A percentile compares a stretch with the other conserved stretches of the same genome.
phyloP scores from a whole-genome alignment of 2,329 filamentous ascomycete genomes.

The Westerdykella aurantiaca region DNA sequence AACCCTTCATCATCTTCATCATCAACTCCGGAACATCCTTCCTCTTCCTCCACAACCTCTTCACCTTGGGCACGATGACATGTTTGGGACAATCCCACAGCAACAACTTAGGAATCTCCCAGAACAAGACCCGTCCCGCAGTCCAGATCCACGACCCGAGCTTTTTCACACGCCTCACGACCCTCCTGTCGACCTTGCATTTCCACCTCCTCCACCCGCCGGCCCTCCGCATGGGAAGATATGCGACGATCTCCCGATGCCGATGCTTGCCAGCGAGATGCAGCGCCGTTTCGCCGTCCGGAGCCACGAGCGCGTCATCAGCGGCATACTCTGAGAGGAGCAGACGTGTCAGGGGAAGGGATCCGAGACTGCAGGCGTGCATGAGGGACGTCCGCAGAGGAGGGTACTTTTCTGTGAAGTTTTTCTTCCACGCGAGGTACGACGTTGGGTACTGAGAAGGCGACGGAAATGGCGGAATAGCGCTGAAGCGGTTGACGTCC shows the following conservation, averaged over 20 bases:
- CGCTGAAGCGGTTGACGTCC: conserved; percentile 10
- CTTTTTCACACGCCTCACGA: conserved; percentile 6
- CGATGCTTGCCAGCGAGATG: conserved; percentile 41
- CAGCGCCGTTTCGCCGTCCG: conserved; percentile 44
- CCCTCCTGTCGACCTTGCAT: conserved; percentile 7
- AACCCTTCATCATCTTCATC: conserved; percentile 1
- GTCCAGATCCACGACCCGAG: conserved; percentile 3
- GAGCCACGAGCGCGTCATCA: conserved; percentile 42
- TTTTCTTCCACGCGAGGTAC: not conserved
- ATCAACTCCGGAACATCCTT: conserved; percentile 9
- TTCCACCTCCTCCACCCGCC: conserved; percentile 15
- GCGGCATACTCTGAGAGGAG: conserved; percentile 40
- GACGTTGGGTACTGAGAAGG: too few relatives aligned
- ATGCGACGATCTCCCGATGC: conserved; percentile 43
- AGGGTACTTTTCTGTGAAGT: conserved; percentile 1
- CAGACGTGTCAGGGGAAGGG: conserved; percentile 40
- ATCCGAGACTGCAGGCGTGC: conserved; percentile 40
- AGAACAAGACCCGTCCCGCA: conserved; percentile 8
- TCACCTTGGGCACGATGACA: conserved; percentile 3
- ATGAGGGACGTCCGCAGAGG: conserved; percentile 41
- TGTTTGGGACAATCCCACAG: conserved; percentile 11
- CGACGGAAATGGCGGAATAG: not conserved
- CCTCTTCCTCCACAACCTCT: conserved; percentile 9
- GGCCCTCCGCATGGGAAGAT: conserved; percentile 37
- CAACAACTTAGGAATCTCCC: conserved; percentile 11